These are phyloP conservation scores for Myxozyma neotropica DNA, from an alignment of 805 yeast species.

Conservation along the genomic window DNA sequence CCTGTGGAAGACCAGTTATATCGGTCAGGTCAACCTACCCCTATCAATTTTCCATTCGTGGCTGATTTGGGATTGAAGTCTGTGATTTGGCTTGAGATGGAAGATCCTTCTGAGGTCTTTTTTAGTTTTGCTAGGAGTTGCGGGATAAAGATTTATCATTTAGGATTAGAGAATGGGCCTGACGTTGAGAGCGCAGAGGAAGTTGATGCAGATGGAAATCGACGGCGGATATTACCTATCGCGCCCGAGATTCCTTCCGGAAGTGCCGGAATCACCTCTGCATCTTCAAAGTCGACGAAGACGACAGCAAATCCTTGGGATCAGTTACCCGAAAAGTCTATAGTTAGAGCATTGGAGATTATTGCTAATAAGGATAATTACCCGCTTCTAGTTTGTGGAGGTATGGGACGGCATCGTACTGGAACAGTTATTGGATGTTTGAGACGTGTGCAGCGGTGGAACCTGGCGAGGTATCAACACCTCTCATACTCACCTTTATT, in stretches of 20 bases:
- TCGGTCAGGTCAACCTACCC: conserved; percentile 92
- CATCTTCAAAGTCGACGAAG: conserved; percentile 1
- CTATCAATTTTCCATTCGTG: conserved; percentile 86
- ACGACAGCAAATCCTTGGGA: conserved; percentile 86
- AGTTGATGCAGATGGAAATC: conserved; percentile 2
- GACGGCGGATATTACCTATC: neutral
- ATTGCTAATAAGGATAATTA: conserved; percentile 72
- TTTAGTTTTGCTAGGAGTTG: conserved; percentile 76
- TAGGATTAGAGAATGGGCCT: conserved; percentile 64
- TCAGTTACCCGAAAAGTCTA: conserved; percentile 80
- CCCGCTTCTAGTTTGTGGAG: conserved; percentile 91
- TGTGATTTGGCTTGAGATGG: conserved; percentile 91
- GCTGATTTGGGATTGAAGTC: conserved; percentile 72
- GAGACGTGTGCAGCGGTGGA: conserved; percentile 95
- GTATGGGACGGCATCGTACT: conserved; percentile 97
- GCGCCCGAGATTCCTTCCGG: conserved; percentile 1
- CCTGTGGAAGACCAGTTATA: conserved; percentile 89
- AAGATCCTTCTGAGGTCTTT: conserved; percentile 90
- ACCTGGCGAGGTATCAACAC: conserved; percentile 57
- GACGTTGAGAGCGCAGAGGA: conserved; percentile 24
- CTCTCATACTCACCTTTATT: neutral
- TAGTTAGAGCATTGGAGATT: conserved; percentile 74
- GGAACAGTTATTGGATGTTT: conserved; percentile 96
- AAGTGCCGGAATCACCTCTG: conserved; percentile 1
- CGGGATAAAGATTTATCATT: conserved; percentile 75